Evolutionary conservation across 2,329 filamentous ascomycete genomes (phyloP).

Genomic region (Neopestalotiopsis clavispora): DNA sequence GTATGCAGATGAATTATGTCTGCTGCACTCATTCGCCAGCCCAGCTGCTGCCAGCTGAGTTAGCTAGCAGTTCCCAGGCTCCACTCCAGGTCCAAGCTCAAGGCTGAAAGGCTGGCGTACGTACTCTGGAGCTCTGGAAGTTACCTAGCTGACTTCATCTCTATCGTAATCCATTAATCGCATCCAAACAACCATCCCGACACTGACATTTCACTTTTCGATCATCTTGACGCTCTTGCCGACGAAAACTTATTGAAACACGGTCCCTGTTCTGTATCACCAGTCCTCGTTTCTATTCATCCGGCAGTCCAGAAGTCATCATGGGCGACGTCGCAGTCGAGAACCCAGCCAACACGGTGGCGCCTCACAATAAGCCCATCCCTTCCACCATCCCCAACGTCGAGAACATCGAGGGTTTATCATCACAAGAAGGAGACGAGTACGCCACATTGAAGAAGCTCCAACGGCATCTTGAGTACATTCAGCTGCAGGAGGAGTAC

Average conservation of each 20-base stretch:
- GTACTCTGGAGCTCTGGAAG: neutral
- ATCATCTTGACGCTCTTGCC: neutral
- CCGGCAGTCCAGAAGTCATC: constrained; percentile 28
- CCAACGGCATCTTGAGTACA: constrained; percentile 96
- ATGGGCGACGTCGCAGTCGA: constrained; percentile 93
- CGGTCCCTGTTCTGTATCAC: neutral
- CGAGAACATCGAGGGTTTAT: constrained; percentile 85
- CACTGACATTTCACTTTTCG: neutral
- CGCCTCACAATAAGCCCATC: constrained; percentile 80
- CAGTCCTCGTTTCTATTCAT: neutral
- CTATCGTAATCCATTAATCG: constrained; percentile 14
- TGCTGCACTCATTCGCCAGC: too few relatives aligned
- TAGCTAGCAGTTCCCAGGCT: neutral
- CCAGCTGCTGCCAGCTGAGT: neutral
- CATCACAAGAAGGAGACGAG: constrained; percentile 84
- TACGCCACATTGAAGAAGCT: constrained; percentile 96
- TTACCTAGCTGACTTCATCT: constrained; percentile 16
- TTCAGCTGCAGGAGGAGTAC: constrained; percentile 98
- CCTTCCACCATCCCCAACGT: constrained; percentile 86
- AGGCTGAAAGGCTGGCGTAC: constrained; percentile 19
- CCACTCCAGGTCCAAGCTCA: constrained; percentile 11
- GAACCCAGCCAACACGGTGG: constrained; percentile 73
- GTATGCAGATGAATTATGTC: neutral
- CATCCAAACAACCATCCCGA: neutral
- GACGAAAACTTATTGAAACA: neutral